Percentiles rank a stretch among this genome's conserved stretches.
phyloP scores from a whole-genome alignment of 345 rosid genomes.

The Noccaea caerulescens region DNA sequence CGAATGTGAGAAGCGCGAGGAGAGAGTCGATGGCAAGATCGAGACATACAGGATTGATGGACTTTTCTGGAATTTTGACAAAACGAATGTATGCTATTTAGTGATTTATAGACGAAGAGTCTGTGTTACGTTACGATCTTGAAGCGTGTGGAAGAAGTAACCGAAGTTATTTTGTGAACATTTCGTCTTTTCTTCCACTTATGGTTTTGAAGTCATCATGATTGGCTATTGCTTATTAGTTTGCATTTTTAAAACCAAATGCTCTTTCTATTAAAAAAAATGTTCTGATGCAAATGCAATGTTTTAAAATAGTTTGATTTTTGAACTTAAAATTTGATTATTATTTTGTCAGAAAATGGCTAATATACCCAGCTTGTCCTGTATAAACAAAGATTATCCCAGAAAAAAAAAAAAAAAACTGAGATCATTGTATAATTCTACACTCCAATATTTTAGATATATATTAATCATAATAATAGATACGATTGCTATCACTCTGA shows the following conservation, averaged over 20 bases:
- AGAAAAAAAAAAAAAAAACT: neutral
- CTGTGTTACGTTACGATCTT: neutral
- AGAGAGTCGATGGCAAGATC: conserved; percentile 60
- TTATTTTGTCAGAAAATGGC: neutral
- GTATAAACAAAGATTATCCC: neutral
- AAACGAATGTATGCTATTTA: conserved; percentile 89
- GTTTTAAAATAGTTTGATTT: neutral
- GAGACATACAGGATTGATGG: conserved; percentile 50
- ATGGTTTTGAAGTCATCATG: neutral
- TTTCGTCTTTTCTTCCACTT: neutral
- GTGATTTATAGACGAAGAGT: conserved; percentile 14
- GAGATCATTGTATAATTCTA: neutral
- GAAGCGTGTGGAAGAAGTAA: conserved; percentile 32
- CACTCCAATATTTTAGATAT: neutral
- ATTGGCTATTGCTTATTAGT: too few relatives aligned
- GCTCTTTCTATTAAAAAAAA: neutral
- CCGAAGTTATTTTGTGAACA: neutral
- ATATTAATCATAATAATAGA: too few relatives aligned
- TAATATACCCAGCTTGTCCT: neutral
- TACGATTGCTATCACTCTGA: neutral
- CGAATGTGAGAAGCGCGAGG: conserved; percentile 65
- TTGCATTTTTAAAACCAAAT: too few relatives aligned
- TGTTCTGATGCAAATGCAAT: neutral
- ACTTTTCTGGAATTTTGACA: conserved; percentile 57
- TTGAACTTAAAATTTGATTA: neutral